Evolutionary conservation across 1,284 basidiomycete genomes (phyloP).

Genomic region (Malassezia dermatis): DNA sequence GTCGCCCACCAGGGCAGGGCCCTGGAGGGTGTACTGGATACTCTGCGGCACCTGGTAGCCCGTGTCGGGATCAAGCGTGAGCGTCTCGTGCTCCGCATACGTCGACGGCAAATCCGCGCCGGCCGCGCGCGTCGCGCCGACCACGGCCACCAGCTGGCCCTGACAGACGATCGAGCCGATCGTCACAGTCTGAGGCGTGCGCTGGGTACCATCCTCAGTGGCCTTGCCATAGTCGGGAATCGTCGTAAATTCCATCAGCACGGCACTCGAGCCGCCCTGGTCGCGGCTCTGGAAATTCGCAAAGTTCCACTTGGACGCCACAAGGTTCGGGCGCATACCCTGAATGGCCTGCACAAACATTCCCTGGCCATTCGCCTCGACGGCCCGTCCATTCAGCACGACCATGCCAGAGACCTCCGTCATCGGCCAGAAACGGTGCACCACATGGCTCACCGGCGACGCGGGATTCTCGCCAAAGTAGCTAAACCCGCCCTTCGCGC

Average conservation of each 20-base stretch:
- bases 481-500: conserved; percentile 75
- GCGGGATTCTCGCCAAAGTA: conserved; percentile 61
- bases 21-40: conserved; percentile 70
- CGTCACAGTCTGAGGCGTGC: conserved; percentile 55
- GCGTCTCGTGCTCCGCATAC: conserved; percentile 60
- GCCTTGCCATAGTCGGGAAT: conserved; percentile 36
- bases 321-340: conserved; percentile 90
- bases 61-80: conserved; percentile 60
- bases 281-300: conserved; percentile 61
- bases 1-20: conserved; percentile 52
- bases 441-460: conserved; percentile 34
- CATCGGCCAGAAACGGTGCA: conserved; percentile 43
- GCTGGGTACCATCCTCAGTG: neutral
- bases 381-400: conserved; percentile 60
- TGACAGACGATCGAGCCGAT: conserved; percentile 71
- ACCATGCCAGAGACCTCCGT: conserved; percentile 60
- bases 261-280: conserved; percentile 59
- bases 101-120: conserved; percentile 52
- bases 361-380: conserved; percentile 63
- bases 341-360: conserved; percentile 95
- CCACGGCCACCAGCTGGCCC: conserved; percentile 64
- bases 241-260: conserved; percentile 95
- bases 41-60: conserved; percentile 67
- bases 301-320: conserved; percentile 94
- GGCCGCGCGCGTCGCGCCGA: conserved; percentile 49